Base-by-base conservation (phyloP, 2,329 filamentous ascomycete genomes). In the Fusarium scirpi region DNA sequence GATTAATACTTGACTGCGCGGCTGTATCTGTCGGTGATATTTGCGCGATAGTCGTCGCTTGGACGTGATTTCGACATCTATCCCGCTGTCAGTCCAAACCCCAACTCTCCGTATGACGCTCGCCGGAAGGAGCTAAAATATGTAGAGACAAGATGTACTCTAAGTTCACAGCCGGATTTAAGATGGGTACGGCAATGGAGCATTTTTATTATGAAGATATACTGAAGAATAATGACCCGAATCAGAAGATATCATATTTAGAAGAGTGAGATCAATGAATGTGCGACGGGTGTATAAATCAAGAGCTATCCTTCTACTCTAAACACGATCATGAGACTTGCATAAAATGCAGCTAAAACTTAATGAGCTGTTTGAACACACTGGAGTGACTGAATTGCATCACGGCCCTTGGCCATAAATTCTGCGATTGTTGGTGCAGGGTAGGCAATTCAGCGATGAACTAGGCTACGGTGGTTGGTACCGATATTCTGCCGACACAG, bases 401-500 rank as follows among this genome's bases (percentile, higher is more conserved):
- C 18, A 43, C 34, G 29, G 38, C n/a, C 10, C 13, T 27, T 27
- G 13, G 24, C 8, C 16, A 27, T 13, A 15, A 27, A 8, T 25
- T 41, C 20, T 27, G 12, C n/a, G 10, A 20, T n/a, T 32, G 8
- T 25, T 24, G 20, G 27, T n/a, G 20, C 29, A 64, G 61, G 61
- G 61, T 64, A 63, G 24, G 5, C 16, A 24, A 12, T 8, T 15
- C 27, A 2, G 24, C 10, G 15, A 10, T 29, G 22, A 30, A 20
- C 6, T 24, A 24, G 34, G 34, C 34, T 38, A n/a, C 32, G 40
- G 32, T 25, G 20, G 12, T 30, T 6, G 8, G 22, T 38, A 51
- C 59, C 79, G 79, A 80, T 53, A 46, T 79, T 81, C 74, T 76
- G 63, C 79, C 79, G 78, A 52, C 18, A 27, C 8, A 66, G 62